Evolutionary conservation across 176 grass and related monocot genomes (phyloP), one percentile per base, ranked within the genome.

Genomic region (Triticum dicoccoides): DNA sequence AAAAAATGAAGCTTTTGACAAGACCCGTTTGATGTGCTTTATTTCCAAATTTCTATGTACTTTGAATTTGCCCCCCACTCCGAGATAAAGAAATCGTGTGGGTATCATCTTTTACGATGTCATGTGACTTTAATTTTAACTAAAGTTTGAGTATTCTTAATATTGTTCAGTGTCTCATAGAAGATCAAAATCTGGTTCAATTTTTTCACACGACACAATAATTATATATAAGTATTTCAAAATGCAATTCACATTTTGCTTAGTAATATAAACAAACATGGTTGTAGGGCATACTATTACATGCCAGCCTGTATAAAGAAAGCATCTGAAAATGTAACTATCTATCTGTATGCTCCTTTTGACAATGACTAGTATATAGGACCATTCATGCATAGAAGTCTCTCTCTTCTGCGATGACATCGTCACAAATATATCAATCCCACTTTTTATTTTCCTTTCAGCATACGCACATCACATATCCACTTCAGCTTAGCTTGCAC

Each of bases 401-500:
- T 45, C 51, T 69, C 45, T 2, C 71, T 45, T 82, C 30, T 77
- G 71, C 45, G 41, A 83, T 11, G 35, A 69, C 45, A 23, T 18
- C 63, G 42, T 33, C 63, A 42, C 27, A n/a, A 62, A 33, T 32
- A 45, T 45, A 45, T 33, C 20, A 12, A 41, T 64, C 68, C 21
- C 6, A 2, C 21, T 39, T 24, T 0, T 24, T 73, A 15, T 2
- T 37, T 25, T 56, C 25, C 6, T 35, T 52, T 21, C 14, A 29
- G 21, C 13, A 52, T 68, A 68, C 42, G 3, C 44, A 42, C 44
- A 61, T 67, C 65, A 14, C 52, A 81, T 34, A 44, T 76, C 78
- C 51, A 76, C 61, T 75, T 87, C 85, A 91, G 35, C 68, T 87
- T 68, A 80, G 67, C 61, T 80, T 91, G 76, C 85, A 80, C 74